These are phyloP conservation scores for Tinospora cordifolia DNA, from an alignment of 164 flowering plant genomes.

Conservation along the genomic window DNA sequence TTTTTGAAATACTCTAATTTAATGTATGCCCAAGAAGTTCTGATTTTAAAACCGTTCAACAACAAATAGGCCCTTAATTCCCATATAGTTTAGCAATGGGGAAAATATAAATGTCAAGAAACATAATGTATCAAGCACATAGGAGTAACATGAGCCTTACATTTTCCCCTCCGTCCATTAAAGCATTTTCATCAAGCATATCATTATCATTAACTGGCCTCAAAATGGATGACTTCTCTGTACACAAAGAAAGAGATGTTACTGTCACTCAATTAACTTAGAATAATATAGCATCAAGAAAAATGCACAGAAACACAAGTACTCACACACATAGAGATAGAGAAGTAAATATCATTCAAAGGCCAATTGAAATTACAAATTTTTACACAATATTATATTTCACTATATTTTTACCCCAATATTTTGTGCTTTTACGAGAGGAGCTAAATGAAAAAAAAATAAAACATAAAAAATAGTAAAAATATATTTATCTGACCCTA, in stretches of 20 bases:
- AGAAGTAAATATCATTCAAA: not conserved
- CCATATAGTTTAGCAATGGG: not conserved
- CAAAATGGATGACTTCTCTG: slow-evolving; percentile 31
- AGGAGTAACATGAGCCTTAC: slow-evolving; percentile 30
- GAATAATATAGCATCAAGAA: not conserved
- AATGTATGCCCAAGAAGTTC: too few relatives aligned
- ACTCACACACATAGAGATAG: not conserved
- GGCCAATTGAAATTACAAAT: too few relatives aligned
- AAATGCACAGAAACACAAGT: not conserved
- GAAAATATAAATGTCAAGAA: not conserved
- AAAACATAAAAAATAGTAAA: too few relatives aligned
- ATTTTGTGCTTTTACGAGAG: too few relatives aligned
- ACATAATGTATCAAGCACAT: not conserved
- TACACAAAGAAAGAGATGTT: slow-evolving; percentile 1
- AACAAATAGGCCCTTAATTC: too few relatives aligned
- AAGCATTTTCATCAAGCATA: slow-evolving; percentile 17
- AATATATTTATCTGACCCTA: too few relatives aligned
- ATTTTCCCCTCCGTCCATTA: slow-evolving; percentile 37
- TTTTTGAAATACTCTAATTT: too few relatives aligned
- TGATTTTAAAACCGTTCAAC: too few relatives aligned
- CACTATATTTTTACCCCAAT: too few relatives aligned
- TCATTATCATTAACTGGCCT: slow-evolving; percentile 22
- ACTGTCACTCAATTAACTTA: not conserved
- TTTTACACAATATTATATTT: too few relatives aligned
- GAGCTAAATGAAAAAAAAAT: too few relatives aligned